phyloP scores from a whole-genome alignment of 768 basidiomycete species.

The Mycena venus region DNA sequence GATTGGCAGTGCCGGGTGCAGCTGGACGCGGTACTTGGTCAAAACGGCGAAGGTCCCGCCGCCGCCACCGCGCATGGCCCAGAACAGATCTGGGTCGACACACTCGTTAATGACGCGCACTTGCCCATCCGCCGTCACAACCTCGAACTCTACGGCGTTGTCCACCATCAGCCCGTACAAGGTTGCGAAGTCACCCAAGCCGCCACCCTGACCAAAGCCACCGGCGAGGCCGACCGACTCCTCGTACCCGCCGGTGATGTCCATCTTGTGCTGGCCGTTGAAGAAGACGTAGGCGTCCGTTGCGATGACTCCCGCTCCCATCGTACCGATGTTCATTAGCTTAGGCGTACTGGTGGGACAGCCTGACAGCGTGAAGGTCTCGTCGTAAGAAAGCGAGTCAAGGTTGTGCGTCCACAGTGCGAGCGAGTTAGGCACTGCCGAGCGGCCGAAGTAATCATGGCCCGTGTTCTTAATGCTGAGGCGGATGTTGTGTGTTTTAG shows the following conservation, averaged over 20 bases:
- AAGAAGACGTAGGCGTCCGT: conserved; percentile 24
- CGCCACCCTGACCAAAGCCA: conserved; percentile 18
- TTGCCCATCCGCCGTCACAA: conserved; percentile 21
- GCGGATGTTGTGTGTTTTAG: conserved; percentile 17
- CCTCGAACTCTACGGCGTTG: conserved; percentile 19
- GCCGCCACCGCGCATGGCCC: conserved; percentile 25
- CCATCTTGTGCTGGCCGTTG: conserved; percentile 26
- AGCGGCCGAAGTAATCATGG: conserved; percentile 23
- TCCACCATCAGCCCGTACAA: conserved; percentile 23
- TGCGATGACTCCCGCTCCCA: conserved; percentile 22
- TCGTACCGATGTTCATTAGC: conserved; percentile 21
- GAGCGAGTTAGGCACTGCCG: conserved; percentile 17
- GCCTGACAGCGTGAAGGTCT: conserved; percentile 20
- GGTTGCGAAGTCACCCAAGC: conserved; percentile 9
- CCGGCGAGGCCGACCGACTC: conserved; percentile 23
- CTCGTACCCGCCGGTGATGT: conserved; percentile 23
- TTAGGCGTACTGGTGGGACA: conserved; percentile 16
- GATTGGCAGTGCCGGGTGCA: conserved; percentile 18
- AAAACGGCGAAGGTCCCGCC: conserved; percentile 22
- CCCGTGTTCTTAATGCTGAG: conserved; percentile 23
- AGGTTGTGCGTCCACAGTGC: conserved; percentile 24
- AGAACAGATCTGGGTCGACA: conserved; percentile 23
- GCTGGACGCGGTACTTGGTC: conserved; percentile 19
- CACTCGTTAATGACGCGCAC: conserved; percentile 19
- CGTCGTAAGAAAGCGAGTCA: conserved; percentile 20